Evolutionary conservation across 179 eudicot species (phyloP), one percentile per base, ranked within the genome.

Genomic region (Carnegiea gigantea): DNA sequence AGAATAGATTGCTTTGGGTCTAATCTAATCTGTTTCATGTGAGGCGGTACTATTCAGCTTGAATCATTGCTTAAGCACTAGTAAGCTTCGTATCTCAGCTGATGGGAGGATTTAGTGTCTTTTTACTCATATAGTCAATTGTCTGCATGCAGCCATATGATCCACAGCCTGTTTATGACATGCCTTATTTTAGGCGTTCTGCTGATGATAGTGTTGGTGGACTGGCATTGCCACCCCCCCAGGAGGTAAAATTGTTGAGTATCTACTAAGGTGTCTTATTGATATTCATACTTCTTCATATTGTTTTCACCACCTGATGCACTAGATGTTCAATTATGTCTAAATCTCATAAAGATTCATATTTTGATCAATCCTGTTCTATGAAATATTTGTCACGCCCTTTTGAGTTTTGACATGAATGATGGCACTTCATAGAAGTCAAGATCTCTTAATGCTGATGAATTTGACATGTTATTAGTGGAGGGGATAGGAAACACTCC

Each of bases 151-250:
- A 95, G 97, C 95, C 90, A 40, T 95, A 92, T 84, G 93, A 88
- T 80, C 90, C 91, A 20, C 98, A 94, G 79, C 82, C 91, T 11
- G 77, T 85, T 68, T 92, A 92, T 82, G 93, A 94, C 85, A 84
- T 90, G 18, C 90, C 94, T 1, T 94, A 91, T 83, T 90, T 89
- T 79, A 91, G 95, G 85, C 90, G 89, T 78, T 49, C 92, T 46
- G 83, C 86, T 85, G 95, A 92, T 87, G 99, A 90, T 75, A 83
- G 92, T 80, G 86, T 86, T 21, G 82, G 91, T 79, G 91, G 89
- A 26, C 88, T 90, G 28, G 91, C 87, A 36, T 78, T 91, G n/a
- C 91, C 89, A n/a, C 86, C 92, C 62, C 82, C 90, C 30, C 97
- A 90, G 79, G 99, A 95, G 98, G 99, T 95, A 89, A 76, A 70